A percentile compares a stretch with the other conserved stretches of the same genome.
Conservation (phyloP, 2,329 filamentous ascomycete species). For the Talaromyces sp. region DNA sequence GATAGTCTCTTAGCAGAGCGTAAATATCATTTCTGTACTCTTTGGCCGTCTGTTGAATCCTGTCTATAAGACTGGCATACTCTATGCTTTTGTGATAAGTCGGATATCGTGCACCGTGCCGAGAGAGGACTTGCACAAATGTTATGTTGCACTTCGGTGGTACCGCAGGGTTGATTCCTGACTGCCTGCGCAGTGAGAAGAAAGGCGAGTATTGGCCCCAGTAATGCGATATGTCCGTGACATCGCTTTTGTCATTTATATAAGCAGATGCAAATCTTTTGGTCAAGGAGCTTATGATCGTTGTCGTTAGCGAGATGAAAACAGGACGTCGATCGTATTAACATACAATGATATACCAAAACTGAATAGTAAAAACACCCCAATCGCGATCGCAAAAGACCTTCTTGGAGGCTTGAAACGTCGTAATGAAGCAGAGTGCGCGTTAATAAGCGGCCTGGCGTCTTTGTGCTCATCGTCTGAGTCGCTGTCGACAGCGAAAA, state of each 20-base stretch:
- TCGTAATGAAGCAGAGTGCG: not conserved
- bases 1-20: conserved; percentile 68
- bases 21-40: conserved; percentile 59
- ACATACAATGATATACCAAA: conserved; percentile 1
- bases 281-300: not conserved
- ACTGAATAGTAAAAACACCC: not conserved
- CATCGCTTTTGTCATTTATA: not conserved
- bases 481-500: not conserved
- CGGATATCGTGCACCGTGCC: conserved; percentile 81
- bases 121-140: conserved; percentile 76
- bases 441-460: not conserved
- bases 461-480: not conserved
- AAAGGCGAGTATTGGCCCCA: conserved; percentile 91
- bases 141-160: conserved; percentile 70
- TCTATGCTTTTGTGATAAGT: conserved; percentile 62
- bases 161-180: conserved; percentile 57
- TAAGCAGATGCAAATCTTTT: not conserved
- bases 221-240: conserved; percentile 56
- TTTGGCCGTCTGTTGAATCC: conserved; percentile 59
- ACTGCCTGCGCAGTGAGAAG: conserved; percentile 63
- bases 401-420: not conserved
- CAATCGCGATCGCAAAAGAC: not conserved
- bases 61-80: conserved; percentile 63
- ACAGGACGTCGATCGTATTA: not conserved
- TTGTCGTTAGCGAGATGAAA: not conserved